Base-by-base conservation (phyloP, 805 yeast species). In the Candida parachauliodes region DNA sequence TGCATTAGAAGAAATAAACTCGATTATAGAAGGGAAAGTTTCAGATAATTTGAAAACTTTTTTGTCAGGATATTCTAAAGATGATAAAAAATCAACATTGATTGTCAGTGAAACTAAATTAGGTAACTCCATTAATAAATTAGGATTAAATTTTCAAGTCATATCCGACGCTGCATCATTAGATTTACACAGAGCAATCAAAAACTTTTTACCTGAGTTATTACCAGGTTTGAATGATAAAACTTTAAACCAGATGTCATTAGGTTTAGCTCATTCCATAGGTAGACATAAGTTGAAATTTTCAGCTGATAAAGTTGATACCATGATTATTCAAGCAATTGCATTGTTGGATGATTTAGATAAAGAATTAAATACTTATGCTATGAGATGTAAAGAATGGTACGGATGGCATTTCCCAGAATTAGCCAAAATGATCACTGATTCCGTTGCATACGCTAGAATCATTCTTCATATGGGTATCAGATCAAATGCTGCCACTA, bases 331-430 rank as follows among this genome's bases (percentile, higher is more conserved):
- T 47, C 98, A 93, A 73, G 98, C 98, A 42, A 93, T 93, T 68
- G 96, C 98, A 15, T 74, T 93, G 50, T 77, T 93, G 57, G 98
- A 93, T 57, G 97, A 93, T 59, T 77, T 93, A 55, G 98, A 93
- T 72, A 93, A 93, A 71, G 98, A 93, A 67, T 77, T 93, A 55
- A 93, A 93, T 72, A 93, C 97, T 37, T 93, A 91, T 56, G 96
- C 98, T 50, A 93, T 93, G 98, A 82, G 98, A 73, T 80, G 91
- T 70, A 93, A 91, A 72, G 98, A 93, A 72, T 93, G 98, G 98
- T 93, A 93, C 70, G 98, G 98, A 49, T 93, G 98, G 98, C 98
- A 93, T 68, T 93, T 93, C 82, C 98, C 98, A 27, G 98, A 93
- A 68, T 79, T 93, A 79, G 96, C 97, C 55, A 93, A 93, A 77